Conservation (phyloP, 352 stramenopile species). For the Aphanomyces euteiches region DNA sequence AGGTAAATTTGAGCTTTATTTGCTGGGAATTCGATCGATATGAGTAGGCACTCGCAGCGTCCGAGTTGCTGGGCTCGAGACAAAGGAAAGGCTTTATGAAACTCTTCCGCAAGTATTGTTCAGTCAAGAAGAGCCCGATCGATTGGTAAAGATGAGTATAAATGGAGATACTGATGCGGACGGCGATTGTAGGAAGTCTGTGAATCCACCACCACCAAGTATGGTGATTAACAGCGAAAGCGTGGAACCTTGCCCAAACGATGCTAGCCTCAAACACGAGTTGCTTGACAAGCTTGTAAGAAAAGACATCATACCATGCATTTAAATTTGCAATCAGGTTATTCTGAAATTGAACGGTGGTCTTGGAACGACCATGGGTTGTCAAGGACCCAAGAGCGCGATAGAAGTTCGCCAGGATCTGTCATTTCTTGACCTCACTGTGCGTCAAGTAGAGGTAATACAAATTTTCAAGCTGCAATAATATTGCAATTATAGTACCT, state of each 20-base stretch:
- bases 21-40: neutral
- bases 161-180: neutral
- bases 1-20: slow-evolving; percentile 40
- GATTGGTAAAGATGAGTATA: slow-evolving; percentile 50
- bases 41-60: slow-evolving; percentile 57
- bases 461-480: neutral
- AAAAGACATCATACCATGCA: neutral
- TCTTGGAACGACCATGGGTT: slow-evolving; percentile 98
- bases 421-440: slow-evolving; percentile 98
- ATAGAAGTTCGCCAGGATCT: slow-evolving; percentile 92
- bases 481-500: slow-evolving; percentile 51
- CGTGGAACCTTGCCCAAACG: slow-evolving; percentile 85
- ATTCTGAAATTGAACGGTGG: slow-evolving; percentile 99
- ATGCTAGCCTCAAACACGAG: slow-evolving; percentile 90
- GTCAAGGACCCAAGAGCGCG: slow-evolving; percentile 88
- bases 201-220: slow-evolving; percentile 66
- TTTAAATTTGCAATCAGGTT: slow-evolving; percentile 41
- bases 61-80: slow-evolving; percentile 73
- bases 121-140: slow-evolving; percentile 75
- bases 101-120: slow-evolving; percentile 86
- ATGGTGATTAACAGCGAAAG: slow-evolving; percentile 71
- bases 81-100: slow-evolving; percentile 87
- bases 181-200: slow-evolving; percentile 52
- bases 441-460: slow-evolving; percentile 92
- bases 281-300: slow-evolving; percentile 93